Percentiles rank a stretch among this genome's conserved stretches.
phyloP scores from a whole-genome alignment of 352 stramenopile genomes.

The Phytophthora vignae region DNA sequence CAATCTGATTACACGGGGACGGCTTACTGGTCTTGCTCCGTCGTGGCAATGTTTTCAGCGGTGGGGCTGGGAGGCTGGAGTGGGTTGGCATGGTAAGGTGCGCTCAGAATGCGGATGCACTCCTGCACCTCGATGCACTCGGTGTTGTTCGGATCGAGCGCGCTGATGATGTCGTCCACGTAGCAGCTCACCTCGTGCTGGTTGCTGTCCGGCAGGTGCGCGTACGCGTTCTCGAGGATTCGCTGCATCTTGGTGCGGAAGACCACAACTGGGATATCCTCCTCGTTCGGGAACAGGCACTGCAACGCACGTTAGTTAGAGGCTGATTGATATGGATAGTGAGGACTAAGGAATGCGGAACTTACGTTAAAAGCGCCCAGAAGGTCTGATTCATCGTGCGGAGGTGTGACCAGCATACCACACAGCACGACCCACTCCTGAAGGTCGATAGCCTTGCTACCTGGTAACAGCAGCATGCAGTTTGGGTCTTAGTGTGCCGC shows the following conservation, averaged over 20 bases:
- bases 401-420: conserved; percentile 63
- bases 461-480: conserved; percentile 5
- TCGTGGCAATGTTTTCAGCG: not conserved
- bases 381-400: conserved; percentile 59
- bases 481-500: not conserved
- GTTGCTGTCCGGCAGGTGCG: conserved; percentile 70
- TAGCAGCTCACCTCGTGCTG: conserved; percentile 76
- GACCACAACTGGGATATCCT: conserved; percentile 65
- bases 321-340: not conserved
- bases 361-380: conserved; percentile 65
- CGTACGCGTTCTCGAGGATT: conserved; percentile 69
- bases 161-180: conserved; percentile 74
- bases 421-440: conserved; percentile 78
- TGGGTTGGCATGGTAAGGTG: conserved; percentile 49
- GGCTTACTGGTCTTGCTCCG: conserved; percentile 2
- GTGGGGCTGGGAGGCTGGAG: conserved; percentile 10
- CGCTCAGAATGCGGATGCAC: conserved; percentile 67
- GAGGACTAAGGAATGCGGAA: not conserved
- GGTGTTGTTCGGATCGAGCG: conserved; percentile 73
- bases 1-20: not conserved
- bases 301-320: conserved; percentile 21
- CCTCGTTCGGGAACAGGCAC: conserved; percentile 69
- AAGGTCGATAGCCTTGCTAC: conserved; percentile 73
- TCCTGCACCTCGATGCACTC: conserved; percentile 79
- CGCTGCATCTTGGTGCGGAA: conserved; percentile 80